phyloP scores from a whole-genome alignment of 257 asterid species.

The Eucommia ulmoides region DNA sequence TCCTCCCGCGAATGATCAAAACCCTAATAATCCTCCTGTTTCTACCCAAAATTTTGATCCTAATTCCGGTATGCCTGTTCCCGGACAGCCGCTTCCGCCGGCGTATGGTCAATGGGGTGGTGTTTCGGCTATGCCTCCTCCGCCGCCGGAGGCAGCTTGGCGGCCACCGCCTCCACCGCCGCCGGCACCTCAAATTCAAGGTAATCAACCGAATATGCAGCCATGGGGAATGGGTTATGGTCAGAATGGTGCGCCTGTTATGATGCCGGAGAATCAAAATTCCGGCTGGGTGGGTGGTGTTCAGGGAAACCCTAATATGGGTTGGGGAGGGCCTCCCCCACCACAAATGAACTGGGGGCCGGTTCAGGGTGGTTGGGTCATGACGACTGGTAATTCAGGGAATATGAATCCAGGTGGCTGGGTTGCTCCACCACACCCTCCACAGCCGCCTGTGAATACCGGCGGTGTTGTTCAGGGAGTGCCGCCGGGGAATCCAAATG shows the following conservation, averaged over 20 bases:
- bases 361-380: constrained; percentile 51
- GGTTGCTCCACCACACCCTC: constrained; percentile 39
- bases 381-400: constrained; percentile 35
- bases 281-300: constrained; percentile 50
- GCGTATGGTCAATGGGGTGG: constrained; percentile 38
- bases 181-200: constrained; percentile 44
- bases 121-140: constrained; percentile 31
- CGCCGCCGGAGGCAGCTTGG: constrained; percentile 26
- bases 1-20: constrained; percentile 24
- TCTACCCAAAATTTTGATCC: constrained; percentile 37
- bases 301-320: constrained; percentile 47
- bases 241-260: constrained; percentile 22
- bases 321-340: constrained; percentile 50
- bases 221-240: constrained; percentile 44
- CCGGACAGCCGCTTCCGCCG: constrained; percentile 40
- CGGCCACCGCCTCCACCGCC: constrained; percentile 35
- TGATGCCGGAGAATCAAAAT: constrained; percentile 40
- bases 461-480: constrained; percentile 30
- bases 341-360: constrained; percentile 36
- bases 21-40: constrained; percentile 17
- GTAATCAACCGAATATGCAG: constrained; percentile 45
- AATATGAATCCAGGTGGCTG: constrained; percentile 40
- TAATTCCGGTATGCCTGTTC: constrained; percentile 15
- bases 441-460: constrained; percentile 18
- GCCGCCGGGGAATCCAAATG: constrained; percentile 14